These are phyloP conservation scores for Microbotryum lychnidis-dioicae DNA, from an alignment of 1,284 basidiomycete species.

Conservation along the genomic window DNA sequence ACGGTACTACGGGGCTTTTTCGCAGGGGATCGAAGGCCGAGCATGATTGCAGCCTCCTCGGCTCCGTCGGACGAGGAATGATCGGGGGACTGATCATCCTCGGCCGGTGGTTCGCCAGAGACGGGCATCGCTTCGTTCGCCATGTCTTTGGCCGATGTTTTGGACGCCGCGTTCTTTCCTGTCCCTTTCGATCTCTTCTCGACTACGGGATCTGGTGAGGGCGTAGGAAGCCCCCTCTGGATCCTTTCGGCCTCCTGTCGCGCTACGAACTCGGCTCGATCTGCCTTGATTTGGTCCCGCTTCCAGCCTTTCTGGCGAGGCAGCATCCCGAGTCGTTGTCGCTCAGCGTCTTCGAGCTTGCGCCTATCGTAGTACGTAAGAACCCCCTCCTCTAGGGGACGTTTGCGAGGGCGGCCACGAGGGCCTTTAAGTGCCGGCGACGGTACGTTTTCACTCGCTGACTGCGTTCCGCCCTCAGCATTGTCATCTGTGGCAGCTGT, in stretches of 20 bases:
- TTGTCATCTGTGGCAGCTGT: too few species aligned
- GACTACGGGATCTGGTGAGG: too few species aligned
- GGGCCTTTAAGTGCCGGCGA: neutral
- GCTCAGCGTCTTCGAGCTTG: constrained; percentile 25
- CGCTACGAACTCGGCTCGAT: constrained; percentile 2
- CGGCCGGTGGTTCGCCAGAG: neutral
- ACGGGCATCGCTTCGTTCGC: neutral
- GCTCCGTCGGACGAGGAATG: too few species aligned
- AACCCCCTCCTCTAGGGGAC: neutral
- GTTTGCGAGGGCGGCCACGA: constrained; percentile 8
- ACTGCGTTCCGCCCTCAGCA: too few species aligned
- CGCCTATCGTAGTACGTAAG: constrained; percentile 12
- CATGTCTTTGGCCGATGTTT: neutral
- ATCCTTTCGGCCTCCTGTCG: constrained; percentile 1
- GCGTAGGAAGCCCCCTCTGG: too few species aligned
- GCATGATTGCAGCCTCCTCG: too few species aligned
- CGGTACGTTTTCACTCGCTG: neutral
- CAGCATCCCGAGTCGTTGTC: constrained; percentile 14
- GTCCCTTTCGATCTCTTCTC: constrained; percentile 1
- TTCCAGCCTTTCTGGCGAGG: constrained; percentile 8
- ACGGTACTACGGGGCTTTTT: too few species aligned
- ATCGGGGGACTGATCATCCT: neutral
- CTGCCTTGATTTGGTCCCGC: constrained; percentile 3
- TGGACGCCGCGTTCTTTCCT: neutral
- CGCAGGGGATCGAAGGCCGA: too few species aligned